A percentile compares a stretch with the other conserved stretches of the same genome.
Conservation (phyloP, 257 asterid genomes). For the Parsonsia alboflavescens region DNA sequence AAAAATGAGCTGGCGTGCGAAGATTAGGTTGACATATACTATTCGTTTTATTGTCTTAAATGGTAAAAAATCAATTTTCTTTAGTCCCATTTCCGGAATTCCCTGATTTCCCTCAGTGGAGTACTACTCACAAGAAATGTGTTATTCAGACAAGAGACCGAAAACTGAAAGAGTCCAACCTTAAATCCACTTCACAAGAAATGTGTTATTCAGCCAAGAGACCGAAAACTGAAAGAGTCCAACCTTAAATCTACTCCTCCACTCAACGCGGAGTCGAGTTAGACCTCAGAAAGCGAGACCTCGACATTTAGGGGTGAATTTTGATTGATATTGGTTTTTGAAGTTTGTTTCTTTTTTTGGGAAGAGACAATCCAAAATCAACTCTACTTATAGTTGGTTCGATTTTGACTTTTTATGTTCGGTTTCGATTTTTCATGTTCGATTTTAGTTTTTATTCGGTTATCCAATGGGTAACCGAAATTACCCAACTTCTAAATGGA, state of each 20-base stretch:
- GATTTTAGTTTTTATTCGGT: too few species aligned
- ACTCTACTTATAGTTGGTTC: too few species aligned
- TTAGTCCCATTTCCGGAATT: background rate
- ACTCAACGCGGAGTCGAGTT: background rate
- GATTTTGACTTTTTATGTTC: too few species aligned
- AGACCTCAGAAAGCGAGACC: background rate
- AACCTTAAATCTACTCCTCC: background rate
- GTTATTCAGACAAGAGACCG: background rate
- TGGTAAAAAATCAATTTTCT: background rate
- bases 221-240: background rate
- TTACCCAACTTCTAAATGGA: too few species aligned
- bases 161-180: background rate
- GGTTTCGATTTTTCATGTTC: too few species aligned
- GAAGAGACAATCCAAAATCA: too few species aligned
- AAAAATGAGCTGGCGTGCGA: conserved; percentile 3
- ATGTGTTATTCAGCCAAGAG: background rate
- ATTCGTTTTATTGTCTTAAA: background rate
- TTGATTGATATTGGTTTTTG: too few species aligned
- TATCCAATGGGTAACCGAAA: too few species aligned
- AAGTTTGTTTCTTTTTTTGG: too few species aligned
- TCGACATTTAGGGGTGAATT: too few species aligned
- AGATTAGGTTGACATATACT: conserved; percentile 5
- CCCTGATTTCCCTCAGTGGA: background rate
- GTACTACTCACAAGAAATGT: background rate
- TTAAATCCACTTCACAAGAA: too few species aligned